These are phyloP conservation scores for Solanum acaule DNA, from an alignment of 257 asterid species.

Conservation along the genomic window DNA sequence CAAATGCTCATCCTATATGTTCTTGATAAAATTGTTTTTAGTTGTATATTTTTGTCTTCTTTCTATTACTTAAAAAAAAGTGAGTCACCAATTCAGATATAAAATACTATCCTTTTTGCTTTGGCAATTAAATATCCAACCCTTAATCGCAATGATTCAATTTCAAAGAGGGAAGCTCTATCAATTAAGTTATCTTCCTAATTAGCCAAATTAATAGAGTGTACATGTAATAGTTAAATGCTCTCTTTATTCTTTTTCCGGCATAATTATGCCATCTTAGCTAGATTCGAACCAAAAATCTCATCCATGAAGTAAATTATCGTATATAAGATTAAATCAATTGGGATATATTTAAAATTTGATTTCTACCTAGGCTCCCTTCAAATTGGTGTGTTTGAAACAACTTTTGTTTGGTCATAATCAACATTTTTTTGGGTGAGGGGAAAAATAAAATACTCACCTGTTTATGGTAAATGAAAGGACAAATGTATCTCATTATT, in stretches of 20 bases:
- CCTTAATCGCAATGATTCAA: not conserved
- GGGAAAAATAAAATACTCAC: not conserved
- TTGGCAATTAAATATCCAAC: not conserved
- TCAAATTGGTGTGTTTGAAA: not conserved
- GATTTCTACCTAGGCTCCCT: not conserved
- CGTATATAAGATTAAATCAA: not conserved
- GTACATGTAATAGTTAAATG: not conserved
- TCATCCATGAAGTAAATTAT: too few species aligned
- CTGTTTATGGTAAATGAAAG: not conserved
- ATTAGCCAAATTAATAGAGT: not conserved
- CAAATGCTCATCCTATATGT: not conserved
- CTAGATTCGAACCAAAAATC: not conserved
- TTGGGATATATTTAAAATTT: not conserved
- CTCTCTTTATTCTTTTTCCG: not conserved
- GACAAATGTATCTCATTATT: not conserved
- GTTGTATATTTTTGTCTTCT: too few species aligned
- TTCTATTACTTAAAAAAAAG: not conserved
- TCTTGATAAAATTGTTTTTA: not conserved
- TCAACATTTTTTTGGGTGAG: not conserved
- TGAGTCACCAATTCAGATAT: too few species aligned
- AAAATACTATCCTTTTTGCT: too few species aligned
- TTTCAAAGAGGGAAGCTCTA: not conserved
- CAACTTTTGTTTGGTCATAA: not conserved
- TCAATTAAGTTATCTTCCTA: not conserved
- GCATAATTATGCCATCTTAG: not conserved